Evolutionary conservation across 768 basidiomycete genomes (phyloP).

Genomic region (Xerocomellus intermedius): DNA sequence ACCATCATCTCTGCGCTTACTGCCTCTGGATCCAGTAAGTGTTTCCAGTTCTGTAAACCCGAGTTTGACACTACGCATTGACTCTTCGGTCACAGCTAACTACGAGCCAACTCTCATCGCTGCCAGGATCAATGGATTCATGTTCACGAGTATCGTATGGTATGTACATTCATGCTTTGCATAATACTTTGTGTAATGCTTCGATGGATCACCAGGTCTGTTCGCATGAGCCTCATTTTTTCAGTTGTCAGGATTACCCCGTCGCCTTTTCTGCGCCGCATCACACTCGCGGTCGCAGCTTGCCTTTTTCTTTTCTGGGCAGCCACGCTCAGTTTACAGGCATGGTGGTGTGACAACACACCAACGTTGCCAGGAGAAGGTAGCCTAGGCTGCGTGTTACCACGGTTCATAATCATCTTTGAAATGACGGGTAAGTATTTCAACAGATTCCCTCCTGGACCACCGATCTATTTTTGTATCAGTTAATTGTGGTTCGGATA

Average conservation of each 20-base stretch:
- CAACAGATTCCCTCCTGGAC: too few relatives aligned
- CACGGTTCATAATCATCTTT: conserved; percentile 5
- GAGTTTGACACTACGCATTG: neutral
- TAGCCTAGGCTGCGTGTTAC: neutral
- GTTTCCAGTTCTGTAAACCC: neutral
- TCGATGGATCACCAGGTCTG: conserved; percentile 8
- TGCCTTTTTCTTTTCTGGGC: conserved; percentile 3
- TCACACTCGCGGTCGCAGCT: neutral
- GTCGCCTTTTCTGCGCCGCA: neutral
- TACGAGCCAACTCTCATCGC: neutral
- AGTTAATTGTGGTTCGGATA: conserved; percentile 9
- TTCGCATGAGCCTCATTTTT: conserved; percentile 18
- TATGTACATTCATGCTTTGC: neutral
- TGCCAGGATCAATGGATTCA: conserved; percentile 2
- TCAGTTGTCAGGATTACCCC: conserved; percentile 10
- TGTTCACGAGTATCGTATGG: conserved; percentile 13
- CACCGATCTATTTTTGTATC: neutral
- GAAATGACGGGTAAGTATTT: conserved; percentile 4
- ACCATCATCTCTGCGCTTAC: neutral
- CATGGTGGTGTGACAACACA: conserved; percentile 7
- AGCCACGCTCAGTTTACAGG: conserved; percentile 2
- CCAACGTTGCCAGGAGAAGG: neutral
- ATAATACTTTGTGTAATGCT: neutral
- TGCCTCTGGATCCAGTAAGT: neutral
- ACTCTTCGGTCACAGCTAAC: neutral